These are phyloP conservation scores for Quercus cerris DNA, from an alignment of 306 rosid genomes.

Conservation along the genomic window DNA sequence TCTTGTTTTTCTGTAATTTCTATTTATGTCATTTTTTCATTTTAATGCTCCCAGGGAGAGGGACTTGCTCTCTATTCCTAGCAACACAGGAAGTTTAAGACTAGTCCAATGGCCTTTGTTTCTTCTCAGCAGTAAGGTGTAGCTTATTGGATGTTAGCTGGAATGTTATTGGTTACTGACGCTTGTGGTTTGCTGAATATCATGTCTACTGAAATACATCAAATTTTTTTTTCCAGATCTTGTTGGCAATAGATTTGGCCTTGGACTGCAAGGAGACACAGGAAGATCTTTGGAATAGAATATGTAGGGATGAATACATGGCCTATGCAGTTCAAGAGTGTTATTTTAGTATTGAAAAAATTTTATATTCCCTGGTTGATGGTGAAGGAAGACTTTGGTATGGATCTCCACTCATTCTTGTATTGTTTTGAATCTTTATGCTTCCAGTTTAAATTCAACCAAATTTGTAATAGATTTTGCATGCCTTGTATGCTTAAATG, in stretches of 20 bases:
- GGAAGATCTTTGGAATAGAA: conserved; percentile 84
- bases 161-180: background rate
- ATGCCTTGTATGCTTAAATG: background rate
- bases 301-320: conserved; percentile 89
- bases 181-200: conserved; percentile 7
- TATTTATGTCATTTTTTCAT: conserved; percentile 9
- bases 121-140: conserved; percentile 95
- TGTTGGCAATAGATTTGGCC: conserved; percentile 89
- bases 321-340: conserved; percentile 92
- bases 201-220: conserved; percentile 2
- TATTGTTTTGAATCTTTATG: background rate
- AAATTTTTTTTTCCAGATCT: conserved; percentile 47
- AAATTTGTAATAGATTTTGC: background rate
- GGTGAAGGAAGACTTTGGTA: conserved; percentile 93
- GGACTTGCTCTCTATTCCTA: conserved; percentile 88
- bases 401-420: conserved; percentile 18
- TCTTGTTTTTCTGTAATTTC: conserved; percentile 4
- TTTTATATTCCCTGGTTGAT: conserved; percentile 74
- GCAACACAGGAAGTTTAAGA: conserved; percentile 84
- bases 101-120: conserved; percentile 99
- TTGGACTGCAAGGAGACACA: conserved; percentile 91
- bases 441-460: background rate
- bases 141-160: conserved; percentile 13
- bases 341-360: conserved; percentile 78
- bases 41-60: conserved; percentile 65